Evolutionary conservation across 495 filamentous ascomycete species (phyloP).

Genomic region (Pseudomonodictys pantanalensis): DNA sequence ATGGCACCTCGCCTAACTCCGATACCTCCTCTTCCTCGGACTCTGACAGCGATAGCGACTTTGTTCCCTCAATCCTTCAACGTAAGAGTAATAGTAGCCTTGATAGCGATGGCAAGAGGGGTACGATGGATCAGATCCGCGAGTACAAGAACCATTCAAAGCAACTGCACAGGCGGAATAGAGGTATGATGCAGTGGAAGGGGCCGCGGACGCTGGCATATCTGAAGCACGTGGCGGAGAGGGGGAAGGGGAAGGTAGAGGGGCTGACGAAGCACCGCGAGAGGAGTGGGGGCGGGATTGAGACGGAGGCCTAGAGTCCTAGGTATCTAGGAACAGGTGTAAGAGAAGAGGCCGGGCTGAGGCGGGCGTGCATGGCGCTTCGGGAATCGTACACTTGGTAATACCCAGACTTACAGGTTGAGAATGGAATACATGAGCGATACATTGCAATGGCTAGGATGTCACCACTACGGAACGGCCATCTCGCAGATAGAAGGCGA

Average conservation of each 20-base stretch:
- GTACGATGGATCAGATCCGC: conserved; percentile 42
- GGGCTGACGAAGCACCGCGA: conserved; percentile 42
- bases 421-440: too few relatives aligned
- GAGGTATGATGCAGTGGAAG: conserved; percentile 51
- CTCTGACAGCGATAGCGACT: conserved; percentile 16
- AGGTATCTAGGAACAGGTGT: too few relatives aligned
- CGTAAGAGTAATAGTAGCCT: conserved; percentile 13
- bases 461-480: too few relatives aligned
- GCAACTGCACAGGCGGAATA: conserved; percentile 45
- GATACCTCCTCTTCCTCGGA: conserved; percentile 16
- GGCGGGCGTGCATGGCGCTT: too few relatives aligned
- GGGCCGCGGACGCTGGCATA: conserved; percentile 44
- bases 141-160: conserved; percentile 46
- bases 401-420: too few relatives aligned
- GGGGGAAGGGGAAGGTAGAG: conserved; percentile 37
- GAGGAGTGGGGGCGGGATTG: conserved; percentile 41
- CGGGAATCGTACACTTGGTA: too few relatives aligned
- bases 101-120: conserved; percentile 39
- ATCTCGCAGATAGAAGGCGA: too few relatives aligned
- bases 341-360: too few relatives aligned
- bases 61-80: conserved; percentile 3
- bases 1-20: conserved; percentile 14
- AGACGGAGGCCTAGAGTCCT: conserved; percentile 48
- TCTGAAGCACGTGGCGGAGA: conserved; percentile 43
- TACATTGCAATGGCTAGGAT: too few relatives aligned